Evolutionary conservation across 805 yeast genomes (phyloP).

Genomic region (Candida wancherniae): DNA sequence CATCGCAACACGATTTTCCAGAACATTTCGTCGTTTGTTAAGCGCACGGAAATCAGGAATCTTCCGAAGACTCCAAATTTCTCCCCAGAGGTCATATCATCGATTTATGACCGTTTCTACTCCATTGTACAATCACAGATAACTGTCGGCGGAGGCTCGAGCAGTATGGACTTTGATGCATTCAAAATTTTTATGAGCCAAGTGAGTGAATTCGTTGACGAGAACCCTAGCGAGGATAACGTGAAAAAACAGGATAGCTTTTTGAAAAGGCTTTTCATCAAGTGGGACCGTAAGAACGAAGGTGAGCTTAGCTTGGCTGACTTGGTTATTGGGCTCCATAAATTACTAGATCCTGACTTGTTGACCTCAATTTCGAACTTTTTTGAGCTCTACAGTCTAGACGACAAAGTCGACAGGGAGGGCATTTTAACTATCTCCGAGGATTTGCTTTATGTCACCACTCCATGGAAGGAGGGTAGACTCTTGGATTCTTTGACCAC

Average conservation of each 20-base stretch:
- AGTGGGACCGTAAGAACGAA: constrained; percentile 61
- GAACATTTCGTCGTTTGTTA: constrained; percentile 86
- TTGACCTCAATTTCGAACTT: constrained; percentile 76
- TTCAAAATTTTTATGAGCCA: constrained; percentile 74
- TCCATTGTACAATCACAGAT: constrained; percentile 65
- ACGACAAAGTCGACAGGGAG: constrained; percentile 64
- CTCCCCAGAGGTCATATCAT: constrained; percentile 52
- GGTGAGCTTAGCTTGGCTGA: constrained; percentile 64
- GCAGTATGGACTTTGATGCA: constrained; percentile 70
- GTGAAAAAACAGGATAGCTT: constrained; percentile 39
- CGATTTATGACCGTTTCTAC: constrained; percentile 81
- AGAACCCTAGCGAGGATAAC: constrained; percentile 21
- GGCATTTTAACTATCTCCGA: constrained; percentile 82
- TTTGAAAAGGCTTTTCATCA: constrained; percentile 56
- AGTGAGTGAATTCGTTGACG: constrained; percentile 68
- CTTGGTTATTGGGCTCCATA: constrained; percentile 68
- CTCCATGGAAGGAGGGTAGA: constrained; percentile 77
- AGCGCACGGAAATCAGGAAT: constrained; percentile 85
- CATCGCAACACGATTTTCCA: constrained; percentile 73
- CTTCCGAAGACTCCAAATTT: constrained; percentile 69
- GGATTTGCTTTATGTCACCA: constrained; percentile 74
- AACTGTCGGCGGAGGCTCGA: constrained; percentile 43
- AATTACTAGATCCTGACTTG: constrained; percentile 63
- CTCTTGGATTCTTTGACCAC: constrained; percentile 63
- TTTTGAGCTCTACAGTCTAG: constrained; percentile 59